These are phyloP conservation scores for Macrolepiota fuliginosa DNA, from an alignment of 768 basidiomycete species.

Conservation along the genomic window DNA sequence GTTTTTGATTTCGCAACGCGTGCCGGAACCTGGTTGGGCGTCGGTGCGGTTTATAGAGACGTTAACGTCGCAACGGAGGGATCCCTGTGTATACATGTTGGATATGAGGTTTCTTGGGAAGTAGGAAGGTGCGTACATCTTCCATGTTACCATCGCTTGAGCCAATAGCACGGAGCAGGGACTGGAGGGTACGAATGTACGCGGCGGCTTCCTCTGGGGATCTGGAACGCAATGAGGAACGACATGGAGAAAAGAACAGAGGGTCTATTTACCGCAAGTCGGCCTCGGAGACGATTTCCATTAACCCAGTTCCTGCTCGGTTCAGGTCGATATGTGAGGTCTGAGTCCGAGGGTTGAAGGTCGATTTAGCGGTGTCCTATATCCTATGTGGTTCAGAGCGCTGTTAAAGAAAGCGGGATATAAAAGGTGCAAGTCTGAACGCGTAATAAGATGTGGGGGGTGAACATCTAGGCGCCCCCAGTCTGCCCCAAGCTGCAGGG, in stretches of 20 bases:
- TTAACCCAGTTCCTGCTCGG: constrained; percentile 82
- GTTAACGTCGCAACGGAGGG: constrained; percentile 93
- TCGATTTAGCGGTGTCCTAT: constrained; percentile 92
- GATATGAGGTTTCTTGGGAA: not conserved
- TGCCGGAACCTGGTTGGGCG: constrained; percentile 51
- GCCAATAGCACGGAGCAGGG: constrained; percentile 76
- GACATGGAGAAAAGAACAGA: constrained; percentile 21
- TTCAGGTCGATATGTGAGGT: constrained; percentile 81
- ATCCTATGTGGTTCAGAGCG: not conserved
- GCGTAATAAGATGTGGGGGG: not conserved
- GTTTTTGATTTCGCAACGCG: constrained; percentile 96
- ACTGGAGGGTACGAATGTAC: constrained; percentile 83
- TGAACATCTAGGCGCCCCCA: no score
- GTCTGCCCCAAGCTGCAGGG: no score
- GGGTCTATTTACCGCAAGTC: constrained; percentile 63
- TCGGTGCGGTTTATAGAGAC: constrained; percentile 80
- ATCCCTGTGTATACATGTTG: constrained; percentile 58
- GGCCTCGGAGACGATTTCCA: constrained; percentile 96
- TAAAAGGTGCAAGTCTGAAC: not conserved
- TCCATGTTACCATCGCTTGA: constrained; percentile 98
- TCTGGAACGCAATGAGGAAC: constrained; percentile 22
- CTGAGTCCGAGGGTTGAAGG: constrained; percentile 46
- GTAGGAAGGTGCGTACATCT: constrained; percentile 48
- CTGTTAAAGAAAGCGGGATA: not conserved
- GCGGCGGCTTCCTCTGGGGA: constrained; percentile 89